Evolutionary conservation across 257 asterid genomes (phyloP).

Genomic region (Solanum clarkiae): DNA sequence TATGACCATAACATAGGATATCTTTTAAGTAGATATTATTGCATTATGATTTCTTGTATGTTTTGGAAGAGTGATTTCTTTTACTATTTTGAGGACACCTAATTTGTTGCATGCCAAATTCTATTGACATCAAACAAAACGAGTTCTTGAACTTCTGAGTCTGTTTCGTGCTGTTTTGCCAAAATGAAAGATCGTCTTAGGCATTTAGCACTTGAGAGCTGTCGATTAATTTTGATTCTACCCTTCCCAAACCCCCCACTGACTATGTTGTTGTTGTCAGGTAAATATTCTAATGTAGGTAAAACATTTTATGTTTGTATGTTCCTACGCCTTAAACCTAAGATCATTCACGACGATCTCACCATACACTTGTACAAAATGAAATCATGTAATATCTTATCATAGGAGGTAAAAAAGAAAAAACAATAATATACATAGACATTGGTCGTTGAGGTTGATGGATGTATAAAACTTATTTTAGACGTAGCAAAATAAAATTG

Average conservation of each 20-base stretch:
- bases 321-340: neutral
- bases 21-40: neutral
- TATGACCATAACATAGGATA: slow-evolving; percentile 28
- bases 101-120: neutral
- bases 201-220: neutral
- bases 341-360: neutral
- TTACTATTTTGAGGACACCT: neutral
- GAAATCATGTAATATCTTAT: too few relatives aligned
- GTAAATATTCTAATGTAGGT: neutral
- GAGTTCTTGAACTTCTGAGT: neutral
- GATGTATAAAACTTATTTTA: neutral
- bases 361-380: neutral
- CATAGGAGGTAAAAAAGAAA: too few relatives aligned
- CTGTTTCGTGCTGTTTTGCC: neutral
- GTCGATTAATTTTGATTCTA: neutral
- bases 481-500: neutral
- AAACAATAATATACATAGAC: too few relatives aligned
- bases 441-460: too few relatives aligned
- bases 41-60: neutral
- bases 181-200: neutral
- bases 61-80: neutral
- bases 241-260: too few relatives aligned
- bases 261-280: too few relatives aligned
- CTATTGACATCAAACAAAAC: neutral
- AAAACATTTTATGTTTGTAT: neutral